Percentiles rank a stretch among this genome's conserved stretches.
Evolutionary conservation across 2,329 filamentous ascomycete genomes (phyloP).

Genomic region (Tolypocladium pustulatum): DNA sequence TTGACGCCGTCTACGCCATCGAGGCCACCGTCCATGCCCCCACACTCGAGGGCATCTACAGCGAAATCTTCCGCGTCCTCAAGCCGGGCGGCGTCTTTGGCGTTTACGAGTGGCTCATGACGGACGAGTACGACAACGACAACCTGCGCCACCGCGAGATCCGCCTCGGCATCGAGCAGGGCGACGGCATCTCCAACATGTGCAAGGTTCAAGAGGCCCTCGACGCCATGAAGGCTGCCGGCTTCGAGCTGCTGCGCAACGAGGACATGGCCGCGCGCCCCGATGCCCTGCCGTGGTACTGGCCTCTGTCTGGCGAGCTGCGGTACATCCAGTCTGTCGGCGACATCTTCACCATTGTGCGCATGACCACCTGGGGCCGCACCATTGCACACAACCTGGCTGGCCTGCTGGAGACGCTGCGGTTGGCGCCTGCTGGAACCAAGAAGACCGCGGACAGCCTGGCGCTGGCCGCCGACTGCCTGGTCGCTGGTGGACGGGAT

Average conservation of each 20-base stretch:
- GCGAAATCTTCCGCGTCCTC: conserved; percentile 85
- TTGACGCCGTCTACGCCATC: conserved; percentile 94
- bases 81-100: conserved; percentile 95
- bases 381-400: conserved; percentile 65
- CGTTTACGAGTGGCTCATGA: conserved; percentile 99
- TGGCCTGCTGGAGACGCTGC: conserved; percentile 62
- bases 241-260: conserved; percentile 72
- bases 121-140: conserved; percentile 82
- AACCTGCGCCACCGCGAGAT: conserved; percentile 82
- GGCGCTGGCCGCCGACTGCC: conserved; percentile 67
- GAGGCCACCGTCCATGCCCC: conserved; percentile 95
- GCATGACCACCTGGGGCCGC: conserved; percentile 82
- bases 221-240: conserved; percentile 73
- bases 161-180: conserved; percentile 87
- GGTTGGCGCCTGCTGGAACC: conserved; percentile 69
- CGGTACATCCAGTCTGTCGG: conserved; percentile 70
- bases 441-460: conserved; percentile 93
- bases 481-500: conserved; percentile 77
- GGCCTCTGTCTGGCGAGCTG: conserved; percentile 76
- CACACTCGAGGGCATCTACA: conserved; percentile 82
- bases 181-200: conserved; percentile 97
- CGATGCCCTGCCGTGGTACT: conserved; percentile 84
- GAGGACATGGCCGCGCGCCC: conserved; percentile 77
- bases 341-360: conserved; percentile 73
- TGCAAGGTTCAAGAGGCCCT: conserved; percentile 74